Evolutionary conservation across 225 moss, liverwort and hornwort species (phyloP), one percentile per base, ranked within the genome.

Genomic region (Rhytidiadelphus loreus): DNA sequence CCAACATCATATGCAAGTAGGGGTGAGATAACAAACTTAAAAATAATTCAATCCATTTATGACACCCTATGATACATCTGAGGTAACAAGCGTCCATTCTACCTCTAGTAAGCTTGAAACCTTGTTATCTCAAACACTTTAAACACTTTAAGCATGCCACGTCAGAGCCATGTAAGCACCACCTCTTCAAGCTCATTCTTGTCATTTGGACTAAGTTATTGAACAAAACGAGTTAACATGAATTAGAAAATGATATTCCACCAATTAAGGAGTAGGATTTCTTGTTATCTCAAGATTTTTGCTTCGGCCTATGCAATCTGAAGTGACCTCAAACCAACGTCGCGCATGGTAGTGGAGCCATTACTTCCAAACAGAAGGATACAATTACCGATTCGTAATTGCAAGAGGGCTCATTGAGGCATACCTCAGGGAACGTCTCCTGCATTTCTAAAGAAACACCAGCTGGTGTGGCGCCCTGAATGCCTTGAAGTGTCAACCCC

Each of bases 401-500:
- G 62, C 76, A 63, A n/a, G 65, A 56, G 78, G 56, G 65, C 65
- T 55, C 24, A 64, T 33, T 41, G 64, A 86, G 16, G 86, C n/a
- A 61, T 84, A 93, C 94, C 93, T 94, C 94, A 46, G 94, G 94
- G 32, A 94, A 94, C 13, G 91, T 82, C 80, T 89, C 91, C 65
- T 77, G 89, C 92, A 94, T 93, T 87, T 94, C 92, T 48, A 63
- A 66, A 66, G 94, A 92, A 62, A 94, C 87, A 68, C 89, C 94
- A 60, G 94, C 87, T 77, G 93, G 83, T 13, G 91, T 92, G 88
- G 90, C 77, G 76, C 93, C 93, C 53, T 63, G 91, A 86, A 94
- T 93, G 80, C 94, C 94, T 73, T 94, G 94, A 77, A 94, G 88
- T 46, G 94, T 94, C 86, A 94, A 84, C 23, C 87, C 92, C 93